A percentile compares a stretch with the other conserved stretches of the same genome.
These are phyloP conservation scores for Agrostemma githago DNA, from an alignment of 148 eudicot species.

Conservation along the genomic window DNA sequence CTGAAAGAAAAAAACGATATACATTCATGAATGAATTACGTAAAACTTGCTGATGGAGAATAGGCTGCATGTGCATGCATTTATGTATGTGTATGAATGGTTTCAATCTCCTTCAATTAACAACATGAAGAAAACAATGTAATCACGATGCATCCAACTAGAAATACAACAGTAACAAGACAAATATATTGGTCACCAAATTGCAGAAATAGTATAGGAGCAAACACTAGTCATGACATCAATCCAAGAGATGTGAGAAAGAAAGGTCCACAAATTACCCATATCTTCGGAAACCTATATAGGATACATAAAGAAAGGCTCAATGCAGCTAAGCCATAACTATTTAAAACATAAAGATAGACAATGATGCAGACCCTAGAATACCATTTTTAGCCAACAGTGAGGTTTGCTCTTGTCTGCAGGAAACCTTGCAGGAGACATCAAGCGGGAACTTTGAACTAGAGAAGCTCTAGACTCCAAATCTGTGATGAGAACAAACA, in stretches of 20 bases:
- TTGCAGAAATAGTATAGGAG: not conserved
- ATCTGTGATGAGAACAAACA: slow-evolving; percentile 39
- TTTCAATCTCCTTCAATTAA: not conserved
- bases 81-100: not conserved
- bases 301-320: slow-evolving; percentile 1
- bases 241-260: not conserved
- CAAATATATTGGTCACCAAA: not conserved
- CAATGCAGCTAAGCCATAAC: not conserved
- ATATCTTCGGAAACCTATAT: not conserved
- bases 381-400: slow-evolving; percentile 80
- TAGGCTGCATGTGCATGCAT: not conserved
- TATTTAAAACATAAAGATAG: not conserved
- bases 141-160: not conserved
- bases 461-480: slow-evolving; percentile 47
- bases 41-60: not conserved
- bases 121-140: not conserved
- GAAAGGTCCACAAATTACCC: not conserved
- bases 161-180: not conserved
- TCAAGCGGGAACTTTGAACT: slow-evolving; percentile 57
- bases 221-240: not conserved
- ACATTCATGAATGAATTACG: not conserved
- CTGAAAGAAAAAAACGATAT: slow-evolving; percentile 33
- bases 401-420: slow-evolving; percentile 61
- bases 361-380: not conserved
- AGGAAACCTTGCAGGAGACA: slow-evolving; percentile 58